These are phyloP conservation scores for Penicillium sp. DNA, from an alignment of 2,329 filamentous ascomycete species.

Conservation along the genomic window DNA sequence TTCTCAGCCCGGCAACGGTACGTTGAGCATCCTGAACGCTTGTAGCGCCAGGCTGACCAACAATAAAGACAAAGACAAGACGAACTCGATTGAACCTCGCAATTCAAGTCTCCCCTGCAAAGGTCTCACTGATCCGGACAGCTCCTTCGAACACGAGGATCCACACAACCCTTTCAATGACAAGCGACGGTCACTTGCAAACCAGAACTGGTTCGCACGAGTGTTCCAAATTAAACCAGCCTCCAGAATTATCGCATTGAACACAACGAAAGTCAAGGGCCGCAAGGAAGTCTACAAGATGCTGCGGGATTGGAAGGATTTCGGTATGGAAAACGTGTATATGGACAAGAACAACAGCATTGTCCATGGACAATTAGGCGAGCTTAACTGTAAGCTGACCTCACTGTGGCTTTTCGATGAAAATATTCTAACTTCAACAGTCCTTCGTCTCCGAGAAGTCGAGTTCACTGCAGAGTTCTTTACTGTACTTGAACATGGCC, in stretches of 20 bases:
- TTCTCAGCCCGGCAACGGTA: slow-evolving; percentile 38
- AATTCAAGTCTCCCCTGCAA: slow-evolving; percentile 13
- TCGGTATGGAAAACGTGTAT: slow-evolving; percentile 75
- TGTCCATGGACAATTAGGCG: slow-evolving; percentile 73
- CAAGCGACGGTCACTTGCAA: slow-evolving; percentile 19
- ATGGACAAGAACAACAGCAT: slow-evolving; percentile 76
- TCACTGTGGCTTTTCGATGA: not conserved
- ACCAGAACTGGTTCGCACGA: slow-evolving; percentile 83
- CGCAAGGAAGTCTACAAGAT: slow-evolving; percentile 73
- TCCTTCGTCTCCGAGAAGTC: slow-evolving; percentile 80
- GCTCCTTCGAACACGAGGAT: slow-evolving; percentile 18
- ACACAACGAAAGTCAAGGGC: slow-evolving; percentile 66
- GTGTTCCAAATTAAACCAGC: slow-evolving; percentile 88
- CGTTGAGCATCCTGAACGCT: slow-evolving; percentile 18
- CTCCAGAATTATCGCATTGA: slow-evolving; percentile 70
- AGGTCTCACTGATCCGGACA: slow-evolving; percentile 16
- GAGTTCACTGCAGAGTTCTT: slow-evolving; percentile 83
- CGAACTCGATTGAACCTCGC: slow-evolving; percentile 8
- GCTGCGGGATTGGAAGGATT: slow-evolving; percentile 74
- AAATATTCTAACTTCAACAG: slow-evolving; percentile 46
- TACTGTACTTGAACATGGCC: slow-evolving; percentile 81
- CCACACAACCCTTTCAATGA: slow-evolving; percentile 10
- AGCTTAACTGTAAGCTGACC: slow-evolving; percentile 68
- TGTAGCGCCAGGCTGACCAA: slow-evolving; percentile 1
- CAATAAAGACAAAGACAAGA: slow-evolving; percentile 5